Evolutionary conservation across 108 stramenopile genomes (phyloP).

Genomic region (Stephanodiscus minutulus): DNA sequence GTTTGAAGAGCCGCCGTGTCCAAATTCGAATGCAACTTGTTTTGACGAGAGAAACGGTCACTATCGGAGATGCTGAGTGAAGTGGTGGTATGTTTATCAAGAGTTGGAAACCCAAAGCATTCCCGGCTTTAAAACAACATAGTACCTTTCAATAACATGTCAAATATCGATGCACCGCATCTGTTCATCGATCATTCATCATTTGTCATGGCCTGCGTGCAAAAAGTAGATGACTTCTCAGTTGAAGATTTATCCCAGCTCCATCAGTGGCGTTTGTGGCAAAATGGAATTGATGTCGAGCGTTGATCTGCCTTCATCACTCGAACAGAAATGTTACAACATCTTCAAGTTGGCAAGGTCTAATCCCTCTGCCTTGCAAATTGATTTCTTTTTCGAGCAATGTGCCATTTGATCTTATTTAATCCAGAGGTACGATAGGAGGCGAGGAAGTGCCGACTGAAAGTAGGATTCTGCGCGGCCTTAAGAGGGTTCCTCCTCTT

Average conservation of each 20-base stretch:
- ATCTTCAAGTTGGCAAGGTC: neutral
- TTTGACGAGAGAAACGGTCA: neutral
- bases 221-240: conserved; percentile 12
- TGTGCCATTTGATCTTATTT: neutral
- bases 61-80: neutral
- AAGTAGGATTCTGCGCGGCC: no score
- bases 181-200: conserved; percentile 15
- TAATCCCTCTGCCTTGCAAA: neutral
- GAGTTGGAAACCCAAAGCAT: no score
- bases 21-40: neutral
- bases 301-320: neutral
- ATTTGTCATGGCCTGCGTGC: conserved; percentile 8
- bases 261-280: conserved; percentile 5
- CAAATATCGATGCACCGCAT: conserved; percentile 18
- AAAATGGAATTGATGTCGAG: conserved; percentile 4
- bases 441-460: conserved; percentile 3
- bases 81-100: no score
- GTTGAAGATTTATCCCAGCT: conserved; percentile 17
- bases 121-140: no score
- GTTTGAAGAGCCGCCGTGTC: neutral
- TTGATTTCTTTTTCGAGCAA: neutral
- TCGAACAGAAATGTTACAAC: neutral
- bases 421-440: no score
- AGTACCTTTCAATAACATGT: no score
- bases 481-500: no score